phyloP scores from a whole-genome alignment of 2,329 filamentous ascomycete genomes.

The Colletotrichum liaoningense region DNA sequence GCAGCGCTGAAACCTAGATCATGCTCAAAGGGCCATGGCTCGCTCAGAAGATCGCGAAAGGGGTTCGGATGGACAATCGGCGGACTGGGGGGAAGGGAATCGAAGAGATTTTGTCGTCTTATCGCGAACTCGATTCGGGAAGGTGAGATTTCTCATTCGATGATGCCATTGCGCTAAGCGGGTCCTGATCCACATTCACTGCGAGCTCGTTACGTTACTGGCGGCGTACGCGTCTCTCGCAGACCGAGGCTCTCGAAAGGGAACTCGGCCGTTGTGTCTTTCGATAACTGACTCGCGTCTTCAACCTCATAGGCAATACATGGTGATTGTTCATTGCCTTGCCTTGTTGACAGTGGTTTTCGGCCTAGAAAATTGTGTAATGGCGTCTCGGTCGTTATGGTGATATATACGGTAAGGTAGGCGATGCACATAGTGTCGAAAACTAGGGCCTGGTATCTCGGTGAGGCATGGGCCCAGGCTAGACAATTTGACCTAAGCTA shows the following conservation, averaged over 20 bases:
- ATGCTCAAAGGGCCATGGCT: background rate
- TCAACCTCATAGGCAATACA: background rate
- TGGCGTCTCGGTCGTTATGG: no score
- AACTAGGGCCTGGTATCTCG: no score
- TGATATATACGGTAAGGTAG: no score
- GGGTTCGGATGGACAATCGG: background rate
- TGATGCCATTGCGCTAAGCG: conserved; percentile 33
- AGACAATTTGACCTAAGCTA: no score
- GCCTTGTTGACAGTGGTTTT: no score
- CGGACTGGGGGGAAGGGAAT: no score
- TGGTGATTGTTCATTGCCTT: no score
- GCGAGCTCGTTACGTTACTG: conserved; percentile 11
- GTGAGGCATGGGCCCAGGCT: no score
- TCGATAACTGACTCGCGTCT: background rate
- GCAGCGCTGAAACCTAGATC: background rate
- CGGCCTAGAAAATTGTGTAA: no score
- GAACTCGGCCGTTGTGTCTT: background rate
- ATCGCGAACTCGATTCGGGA: conserved; percentile 27
- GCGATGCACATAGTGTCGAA: no score
- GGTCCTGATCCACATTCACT: conserved; percentile 20
- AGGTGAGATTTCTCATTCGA: conserved; percentile 35
- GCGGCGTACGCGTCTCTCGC: background rate
- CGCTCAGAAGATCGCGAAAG: background rate
- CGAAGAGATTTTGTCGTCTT: conserved; percentile 27
- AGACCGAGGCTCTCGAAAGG: background rate